Conservation (phyloP, 768 basidiomycete genomes). For the Auricularia cornea region DNA sequence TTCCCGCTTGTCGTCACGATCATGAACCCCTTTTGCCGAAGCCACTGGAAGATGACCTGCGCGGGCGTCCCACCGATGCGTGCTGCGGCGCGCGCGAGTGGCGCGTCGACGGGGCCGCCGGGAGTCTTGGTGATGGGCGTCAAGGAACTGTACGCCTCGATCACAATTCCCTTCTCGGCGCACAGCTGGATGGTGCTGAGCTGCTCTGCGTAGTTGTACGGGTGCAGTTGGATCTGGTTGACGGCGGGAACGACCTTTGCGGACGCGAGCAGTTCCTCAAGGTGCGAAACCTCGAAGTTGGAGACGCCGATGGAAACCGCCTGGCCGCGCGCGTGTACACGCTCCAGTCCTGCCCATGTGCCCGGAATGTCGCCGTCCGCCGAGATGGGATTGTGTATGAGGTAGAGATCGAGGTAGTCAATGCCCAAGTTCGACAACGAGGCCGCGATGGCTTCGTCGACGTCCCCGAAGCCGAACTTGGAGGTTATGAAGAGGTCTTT, state of each 20-base stretch:
- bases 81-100: constrained; percentile 16
- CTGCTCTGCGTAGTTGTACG: constrained; percentile 20
- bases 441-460: constrained; percentile 59
- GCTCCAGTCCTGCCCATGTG: constrained; percentile 57
- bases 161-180: constrained; percentile 17
- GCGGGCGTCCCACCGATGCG: constrained; percentile 18
- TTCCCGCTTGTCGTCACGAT: constrained; percentile 17
- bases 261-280: constrained; percentile 60
- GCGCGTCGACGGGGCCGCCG: constrained; percentile 22
- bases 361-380: constrained; percentile 52
- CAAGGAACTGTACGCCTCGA: constrained; percentile 25
- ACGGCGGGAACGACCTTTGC: constrained; percentile 65
- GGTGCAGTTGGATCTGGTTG: constrained; percentile 41
- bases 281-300: constrained; percentile 60
- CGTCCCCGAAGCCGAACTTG: constrained; percentile 68
- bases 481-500: constrained; percentile 56
- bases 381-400: constrained; percentile 51
- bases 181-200: constrained; percentile 19
- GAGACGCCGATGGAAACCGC: constrained; percentile 56
- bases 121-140: constrained; percentile 21
- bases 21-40: constrained; percentile 18
- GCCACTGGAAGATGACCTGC: constrained; percentile 25
- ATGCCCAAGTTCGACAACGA: constrained; percentile 50
- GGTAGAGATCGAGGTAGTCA: constrained; percentile 59
- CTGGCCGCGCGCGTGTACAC: constrained; percentile 17